Evolutionary conservation across 2,329 filamentous ascomycete genomes (phyloP), one percentile per base, ranked within the genome.

Genomic region (Trichophyton benhamiae): DNA sequence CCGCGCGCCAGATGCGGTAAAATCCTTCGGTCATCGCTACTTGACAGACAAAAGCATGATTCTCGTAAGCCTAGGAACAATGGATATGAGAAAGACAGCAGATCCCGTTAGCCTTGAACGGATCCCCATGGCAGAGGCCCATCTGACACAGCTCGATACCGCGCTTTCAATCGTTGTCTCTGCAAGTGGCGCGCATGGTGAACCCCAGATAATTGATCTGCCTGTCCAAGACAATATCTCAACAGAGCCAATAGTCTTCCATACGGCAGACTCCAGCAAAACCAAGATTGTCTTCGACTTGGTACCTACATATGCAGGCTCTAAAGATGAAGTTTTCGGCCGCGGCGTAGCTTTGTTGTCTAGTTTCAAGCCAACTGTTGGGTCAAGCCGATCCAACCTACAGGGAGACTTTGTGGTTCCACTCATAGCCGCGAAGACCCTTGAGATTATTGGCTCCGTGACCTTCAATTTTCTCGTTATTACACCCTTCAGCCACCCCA

Each of bases 391-490:
- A n/a, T 94, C 94, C 78, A 92, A 88, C 60, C 79, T 99, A 7
- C 91, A 96, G 72, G 91, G 91, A 20, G 94, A 97, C 70, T 83
- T 95, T 42, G 92, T 88, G 63, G 88, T 99, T 8, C 94, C 94
- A 0, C 94, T 99, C 64, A 82, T 97, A 69, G 88, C 88, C 36
- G 86, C 86, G 41, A 89, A 82, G 63, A 87, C 83, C 11, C 77
- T 97, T 38, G 92, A 97, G 63, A 86, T 97, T 8, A 96, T 99
- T 66, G 95, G 94, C 15, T 85, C 87, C 0, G 89, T 99, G 66
- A 96, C 95, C 69, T 99, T 99, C 80, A 96, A 96, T 73, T 97
- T 97, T 72, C 77, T 96, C 36, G 83, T 97, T 69, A 91, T 99
- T 67, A 97, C 90, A 0, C 92, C 94, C 0, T 99, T 99, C 75